These are phyloP conservation scores for Plectosphaerella sp. DNA, from an alignment of 2,329 filamentous ascomycete species.

Conservation along the genomic window DNA sequence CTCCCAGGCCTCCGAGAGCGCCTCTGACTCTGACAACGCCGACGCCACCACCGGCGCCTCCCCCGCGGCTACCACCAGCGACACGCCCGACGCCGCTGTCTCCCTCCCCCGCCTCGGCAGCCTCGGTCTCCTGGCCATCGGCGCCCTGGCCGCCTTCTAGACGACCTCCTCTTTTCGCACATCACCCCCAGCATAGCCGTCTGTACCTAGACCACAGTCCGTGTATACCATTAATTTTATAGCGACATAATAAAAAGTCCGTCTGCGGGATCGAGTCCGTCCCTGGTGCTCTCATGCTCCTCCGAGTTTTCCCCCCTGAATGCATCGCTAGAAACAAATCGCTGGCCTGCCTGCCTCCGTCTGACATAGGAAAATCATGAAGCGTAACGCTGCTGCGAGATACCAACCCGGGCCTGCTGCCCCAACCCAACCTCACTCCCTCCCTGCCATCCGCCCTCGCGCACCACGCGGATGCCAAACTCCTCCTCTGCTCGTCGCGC, in stretches of 20 bases:
- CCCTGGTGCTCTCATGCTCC: not conserved
- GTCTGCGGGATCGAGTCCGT: not conserved
- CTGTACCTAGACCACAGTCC: not conserved
- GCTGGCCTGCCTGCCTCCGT: not conserved
- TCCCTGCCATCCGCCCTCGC: slow-evolving; percentile 11
- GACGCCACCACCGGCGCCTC: not conserved
- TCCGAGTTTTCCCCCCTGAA: not conserved
- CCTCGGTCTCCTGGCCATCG: slow-evolving; percentile 6
- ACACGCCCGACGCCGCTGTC: slow-evolving; percentile 1
- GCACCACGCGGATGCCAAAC: slow-evolving; percentile 10
- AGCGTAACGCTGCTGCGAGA: slow-evolving; percentile 4
- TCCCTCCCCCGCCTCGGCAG: slow-evolving; percentile 2
- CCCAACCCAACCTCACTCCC: slow-evolving; percentile 13
- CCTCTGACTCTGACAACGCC: not conserved
- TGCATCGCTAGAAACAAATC: slow-evolving; percentile 1
- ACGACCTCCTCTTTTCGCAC: not conserved
- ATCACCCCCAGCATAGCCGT: not conserved
- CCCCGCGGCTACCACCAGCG: not conserved
- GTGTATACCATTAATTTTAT: not conserved
- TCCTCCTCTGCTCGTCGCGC: slow-evolving; percentile 3
- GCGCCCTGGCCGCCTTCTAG: slow-evolving; percentile 9
- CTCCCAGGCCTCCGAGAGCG: slow-evolving; percentile 2
- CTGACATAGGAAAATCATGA: not conserved
- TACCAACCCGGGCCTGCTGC: slow-evolving; percentile 10
- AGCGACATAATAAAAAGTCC: not conserved